Conservation (phyloP, 257 asterid genomes). For the Salvia splendens region DNA sequence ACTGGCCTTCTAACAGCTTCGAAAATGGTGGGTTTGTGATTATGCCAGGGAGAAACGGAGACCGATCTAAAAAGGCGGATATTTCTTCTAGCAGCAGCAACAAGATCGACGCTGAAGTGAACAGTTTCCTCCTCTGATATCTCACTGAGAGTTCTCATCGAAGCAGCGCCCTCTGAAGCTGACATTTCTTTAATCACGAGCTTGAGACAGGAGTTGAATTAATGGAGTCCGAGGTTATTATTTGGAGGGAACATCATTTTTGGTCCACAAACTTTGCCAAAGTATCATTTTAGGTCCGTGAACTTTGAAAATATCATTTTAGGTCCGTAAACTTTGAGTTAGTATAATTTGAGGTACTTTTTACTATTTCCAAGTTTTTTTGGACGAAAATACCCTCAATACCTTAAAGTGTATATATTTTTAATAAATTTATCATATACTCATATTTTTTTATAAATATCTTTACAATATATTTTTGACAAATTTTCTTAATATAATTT, state of each 20-base stretch:
- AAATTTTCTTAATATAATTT: too few relatives aligned
- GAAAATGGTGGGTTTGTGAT: slow-evolving; percentile 47
- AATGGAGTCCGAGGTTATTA: slow-evolving; percentile 7
- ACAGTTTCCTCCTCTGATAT: slow-evolving; percentile 56
- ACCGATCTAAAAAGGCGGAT: slow-evolving; percentile 65
- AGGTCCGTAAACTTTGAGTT: too few relatives aligned
- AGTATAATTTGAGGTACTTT: too few relatives aligned
- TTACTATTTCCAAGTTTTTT: too few relatives aligned
- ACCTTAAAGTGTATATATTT: too few relatives aligned
- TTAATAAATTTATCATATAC: too few relatives aligned
- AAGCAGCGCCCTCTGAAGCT: slow-evolving; percentile 36
- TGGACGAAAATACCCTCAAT: too few relatives aligned
- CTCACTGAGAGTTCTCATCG: slow-evolving; percentile 57
- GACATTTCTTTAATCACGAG: slow-evolving; percentile 42
- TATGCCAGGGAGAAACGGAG: slow-evolving; percentile 64
- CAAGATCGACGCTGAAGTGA: slow-evolving; percentile 69
- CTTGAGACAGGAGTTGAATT: neutral
- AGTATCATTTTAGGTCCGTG: too few relatives aligned
- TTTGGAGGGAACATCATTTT: neutral
- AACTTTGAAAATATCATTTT: too few relatives aligned
- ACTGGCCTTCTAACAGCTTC: slow-evolving; percentile 80
- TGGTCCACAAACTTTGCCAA: too few relatives aligned
- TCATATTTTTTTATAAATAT: too few relatives aligned
- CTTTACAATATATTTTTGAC: too few relatives aligned
- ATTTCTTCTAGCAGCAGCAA: slow-evolving; percentile 73